Evolutionary conservation across 1,284 basidiomycete species (phyloP), one percentile per base, ranked within the genome.

Genomic region (Puccinia coronata): DNA sequence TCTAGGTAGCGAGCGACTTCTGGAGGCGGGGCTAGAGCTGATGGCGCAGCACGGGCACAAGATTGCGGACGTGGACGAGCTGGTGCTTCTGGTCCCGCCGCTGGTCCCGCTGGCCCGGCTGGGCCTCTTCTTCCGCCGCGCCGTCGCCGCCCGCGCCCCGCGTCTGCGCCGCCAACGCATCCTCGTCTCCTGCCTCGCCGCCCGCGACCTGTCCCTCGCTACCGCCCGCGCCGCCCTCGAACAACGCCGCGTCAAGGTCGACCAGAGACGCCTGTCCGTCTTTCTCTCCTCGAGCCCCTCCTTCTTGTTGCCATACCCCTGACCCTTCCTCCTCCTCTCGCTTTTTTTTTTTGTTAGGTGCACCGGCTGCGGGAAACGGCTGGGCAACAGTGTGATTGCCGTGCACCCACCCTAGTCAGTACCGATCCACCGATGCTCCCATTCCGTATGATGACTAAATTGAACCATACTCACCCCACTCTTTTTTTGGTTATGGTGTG

Each of bases 361-460:
- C 85, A 95, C 95, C 0, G 92, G 95, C 85, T 99, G 96, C 86
- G 92, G 96, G 85, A 98, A 98, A 85, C 90, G 96, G 28, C 88
- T 99, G 39, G 97, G 97, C 0, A 92, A 92, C 83, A 96, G 93
- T 82, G 95, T 97, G 53, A 95, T 99, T 84, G 94, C 96, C 0
- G 94, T 98, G 0, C 95, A 96, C 88, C 89, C 92, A 23, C 95
- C 95, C 14, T 81, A 69, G 84, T 84, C 71, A 83, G 82, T 70
- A 57, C 5, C 25, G n/a, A 57, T 82, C 28, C 57, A 43, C 51
- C n/a, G n/a, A n/a, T n/a, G n/a, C n/a, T n/a, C n/a, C n/a, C n/a
- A n/a, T n/a, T n/a, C n/a, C n/a, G n/a, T n/a, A n/a, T n/a, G n/a
- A n/a, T n/a, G n/a, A n/a, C n/a, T n/a, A n/a, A n/a, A n/a, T n/a